Base-by-base conservation (phyloP, 164 flowering plant species). In the Malania oleifera region DNA sequence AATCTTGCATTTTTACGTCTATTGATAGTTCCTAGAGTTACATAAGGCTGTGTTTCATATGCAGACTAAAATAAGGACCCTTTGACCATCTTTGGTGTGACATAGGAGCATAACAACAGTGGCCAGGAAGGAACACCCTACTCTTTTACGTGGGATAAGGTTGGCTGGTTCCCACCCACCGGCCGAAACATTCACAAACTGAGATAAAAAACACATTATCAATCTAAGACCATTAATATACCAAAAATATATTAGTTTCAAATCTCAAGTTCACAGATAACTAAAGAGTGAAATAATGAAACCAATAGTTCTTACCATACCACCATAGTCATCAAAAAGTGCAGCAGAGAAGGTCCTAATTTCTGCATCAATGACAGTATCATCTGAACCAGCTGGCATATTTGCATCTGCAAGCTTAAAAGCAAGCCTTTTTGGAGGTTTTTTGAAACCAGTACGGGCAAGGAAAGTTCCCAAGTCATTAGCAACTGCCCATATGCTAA, bases 251-350 rank as follows among this genome's bases (percentile, higher is more conserved):
- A n/a, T n/a, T n/a, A n/a, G n/a, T n/a, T n/a, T n/a, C n/a, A n/a
- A n/a, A n/a, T n/a, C n/a, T n/a, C n/a, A n/a, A n/a, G n/a, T n/a
- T n/a, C n/a, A n/a, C n/a, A n/a, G n/a, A n/a, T 18, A 8, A 41
- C 20, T 35, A 24, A 14, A 55, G 41, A 29, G 27, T n/a, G 12
- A 43, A 67, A 15, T 12, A n/a, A 1, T 2, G 27, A 41, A 1
- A 26, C 46, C 9, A 41, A 25, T 29, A 38, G 20, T n/a, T 57
- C 92, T 77, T 67, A 95, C 99, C 97, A 95, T 60, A 53, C 97
- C 99, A 59, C 91, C 89, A 75, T 82, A 91, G 69, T 95, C 99
- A 76, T 95, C 99, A 84, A 88, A 95, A 62, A 91, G 81, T 34
- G 96, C 87, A 11, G 75, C 85, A 62, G 99, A 91, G 58, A 95